Evolutionary conservation across 2,329 filamentous ascomycete genomes (phyloP), one percentile per base, ranked within the genome.

Genomic region (Cadophora gregata): DNA sequence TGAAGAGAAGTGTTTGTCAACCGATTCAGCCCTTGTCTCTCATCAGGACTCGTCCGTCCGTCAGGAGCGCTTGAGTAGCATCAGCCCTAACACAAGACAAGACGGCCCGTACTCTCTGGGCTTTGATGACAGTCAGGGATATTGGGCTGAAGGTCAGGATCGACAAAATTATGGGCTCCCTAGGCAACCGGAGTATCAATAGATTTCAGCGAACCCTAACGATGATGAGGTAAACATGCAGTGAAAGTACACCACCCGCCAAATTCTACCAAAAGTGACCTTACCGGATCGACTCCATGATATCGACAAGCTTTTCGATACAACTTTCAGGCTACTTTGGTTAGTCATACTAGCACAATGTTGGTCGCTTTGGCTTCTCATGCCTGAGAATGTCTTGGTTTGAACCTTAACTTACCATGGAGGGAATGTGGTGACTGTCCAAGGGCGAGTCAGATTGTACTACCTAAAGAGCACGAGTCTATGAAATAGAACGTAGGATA

Each of bases 21-120:
- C 12, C 16, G 42, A 67, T 4, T 38, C 70, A 29, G 58, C 69
- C 14, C 65, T 71, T 27, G 71, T 65, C 19, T 36, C 58, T 9
- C 63, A 27, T 12, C 63, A 69, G 19, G 67, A 64, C 8, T 55
- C 51, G 58, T 67, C 59, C 65, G 38, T 48, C 62, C 45, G 64
- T 38, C 51, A 66, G 58, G 45, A 51, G 27, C 9, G 36, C 10
- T 62, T 60, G 42, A 27, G 62, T 45, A 50, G 33, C 42, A 62
- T 61, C 60, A 31, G 38, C 21, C 29, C 63, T 36, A 45, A 42
- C 16, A 21, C 62, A 21, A 59, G 33, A 58, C 62, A 69, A n/a
- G 63, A 59, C 24, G 70, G 68, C 59, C n/a, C 50, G 8, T 72
- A 68, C 62, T 53, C 29, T 45, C 67, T 70, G 56, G 64, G 60